These are phyloP conservation scores for Hyaloscypha variabilis DNA, from an alignment of 495 filamentous ascomycete genomes.

Conservation along the genomic window DNA sequence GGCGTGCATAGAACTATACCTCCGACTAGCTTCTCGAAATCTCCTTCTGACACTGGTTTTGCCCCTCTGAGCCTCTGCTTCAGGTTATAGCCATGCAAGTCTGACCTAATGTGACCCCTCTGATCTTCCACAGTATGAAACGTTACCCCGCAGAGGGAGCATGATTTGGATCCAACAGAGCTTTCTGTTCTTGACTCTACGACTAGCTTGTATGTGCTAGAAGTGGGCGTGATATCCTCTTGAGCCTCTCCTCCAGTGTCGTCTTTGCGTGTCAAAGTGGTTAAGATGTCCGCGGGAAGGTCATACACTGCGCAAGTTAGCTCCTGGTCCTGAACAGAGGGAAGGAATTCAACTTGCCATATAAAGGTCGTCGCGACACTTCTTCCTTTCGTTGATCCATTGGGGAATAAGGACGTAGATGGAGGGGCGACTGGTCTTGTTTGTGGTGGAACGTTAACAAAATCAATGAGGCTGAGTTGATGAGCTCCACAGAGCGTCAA, in stretches of 20 bases:
- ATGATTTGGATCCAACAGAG: slow-evolving; percentile 69
- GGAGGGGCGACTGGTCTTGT: not conserved
- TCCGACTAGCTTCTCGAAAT: slow-evolving; percentile 84
- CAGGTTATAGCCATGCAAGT: slow-evolving; percentile 91
- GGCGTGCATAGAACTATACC: slow-evolving; percentile 23
- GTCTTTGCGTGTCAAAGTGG: slow-evolving; percentile 64
- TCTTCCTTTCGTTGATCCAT: slow-evolving; percentile 49
- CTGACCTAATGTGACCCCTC: slow-evolving; percentile 82
- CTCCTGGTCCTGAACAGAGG: slow-evolving; percentile 1
- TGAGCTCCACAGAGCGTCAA: too few species aligned
- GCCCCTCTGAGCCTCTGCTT: slow-evolving; percentile 81
- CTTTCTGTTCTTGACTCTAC: slow-evolving; percentile 32
- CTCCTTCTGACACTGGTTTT: slow-evolving; percentile 67
- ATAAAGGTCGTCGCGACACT: slow-evolving; percentile 63
- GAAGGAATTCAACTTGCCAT: slow-evolving; percentile 48
- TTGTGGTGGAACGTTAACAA: not conserved
- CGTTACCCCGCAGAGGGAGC: slow-evolving; percentile 74
- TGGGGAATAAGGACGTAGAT: not conserved
- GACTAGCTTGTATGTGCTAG: slow-evolving; percentile 36
- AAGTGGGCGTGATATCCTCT: slow-evolving; percentile 20
- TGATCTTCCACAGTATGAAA: slow-evolving; percentile 80
- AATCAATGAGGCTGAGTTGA: not conserved
- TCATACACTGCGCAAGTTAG: slow-evolving; percentile 69
- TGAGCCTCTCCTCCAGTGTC: slow-evolving; percentile 32
- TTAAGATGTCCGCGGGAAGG: slow-evolving; percentile 76